Evolutionary conservation across 2,329 filamentous ascomycete species (phyloP), one percentile per base, ranked within the genome.

Genomic region (Microcera coccophila): DNA sequence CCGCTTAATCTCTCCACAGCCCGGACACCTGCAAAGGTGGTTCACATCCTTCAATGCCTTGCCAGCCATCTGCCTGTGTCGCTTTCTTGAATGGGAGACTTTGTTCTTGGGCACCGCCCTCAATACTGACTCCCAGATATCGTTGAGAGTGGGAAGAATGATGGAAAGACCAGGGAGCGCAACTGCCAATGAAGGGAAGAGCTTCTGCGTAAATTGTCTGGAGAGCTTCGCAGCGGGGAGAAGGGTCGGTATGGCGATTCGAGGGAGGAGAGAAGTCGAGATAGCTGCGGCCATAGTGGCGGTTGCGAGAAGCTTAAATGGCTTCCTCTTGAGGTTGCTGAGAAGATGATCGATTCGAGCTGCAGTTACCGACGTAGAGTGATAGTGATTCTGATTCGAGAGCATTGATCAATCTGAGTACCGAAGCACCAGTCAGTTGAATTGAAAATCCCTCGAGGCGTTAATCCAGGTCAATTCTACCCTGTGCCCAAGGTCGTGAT

Each of bases 31-130:
- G 71, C 90, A 95, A 55, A 98, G 70, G 41, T 81, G 79, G 50
- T 85, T 93, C 44, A 95, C 82, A 63, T 98, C 93, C 71, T 95
- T 87, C 57, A 98, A 69, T 34, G 84, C 91, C 72, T 98, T 98
- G 61, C 93, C 93, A 18, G 90, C 91, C 84, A 97, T 86, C 63
- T 95, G 90, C 59, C 94, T 82, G 62, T 90, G 84, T 57, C 93
- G 80, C 76, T 90, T 95, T 74, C 93, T 95, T 74, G 88, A 88
- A 67, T 98, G 89, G 32, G 91, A 96, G 24, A 90, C 94, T 79
- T 97, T 98, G 74, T 95, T 97, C 78, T 98, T 98, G 4, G 93
- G 93, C 14, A 97, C 93, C 1, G 93, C 93, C 53, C 84, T 84
- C 54, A 98, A 75, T 35, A 98, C 79, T 5, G 87, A 90, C 55